Percentiles rank a stretch among this genome's conserved stretches.
These are phyloP conservation scores for Metschnikowia continentalis DNA, from an alignment of 805 yeast genomes.

Conservation along the genomic window DNA sequence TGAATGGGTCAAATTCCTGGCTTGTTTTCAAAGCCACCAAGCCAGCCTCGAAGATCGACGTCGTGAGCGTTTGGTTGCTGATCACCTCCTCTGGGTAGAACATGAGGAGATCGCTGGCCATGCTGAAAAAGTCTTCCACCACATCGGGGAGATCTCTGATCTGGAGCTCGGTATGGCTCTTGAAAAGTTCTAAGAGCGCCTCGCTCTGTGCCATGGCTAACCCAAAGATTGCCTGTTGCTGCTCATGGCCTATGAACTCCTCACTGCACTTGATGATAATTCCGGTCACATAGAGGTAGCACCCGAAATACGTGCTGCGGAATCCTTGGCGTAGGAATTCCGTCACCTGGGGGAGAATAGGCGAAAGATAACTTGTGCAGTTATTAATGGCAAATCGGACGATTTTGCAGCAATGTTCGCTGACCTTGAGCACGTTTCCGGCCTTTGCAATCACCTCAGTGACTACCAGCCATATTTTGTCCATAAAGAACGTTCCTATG, in stretches of 20 bases:
- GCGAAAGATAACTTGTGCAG: slow-evolving; percentile 51
- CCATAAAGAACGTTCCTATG: slow-evolving; percentile 48
- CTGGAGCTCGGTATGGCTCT: slow-evolving; percentile 20
- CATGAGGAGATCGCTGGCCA: slow-evolving; percentile 74
- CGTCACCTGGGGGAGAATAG: slow-evolving; percentile 62
- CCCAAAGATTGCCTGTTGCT: slow-evolving; percentile 62
- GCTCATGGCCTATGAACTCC: slow-evolving; percentile 61
- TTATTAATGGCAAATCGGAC: slow-evolving; percentile 62
- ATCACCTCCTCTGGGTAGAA: slow-evolving; percentile 60
- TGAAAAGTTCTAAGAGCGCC: slow-evolving; percentile 47
- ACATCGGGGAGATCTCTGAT: slow-evolving; percentile 55
- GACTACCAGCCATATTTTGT: slow-evolving; percentile 56
- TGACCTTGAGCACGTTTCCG: slow-evolving; percentile 58
- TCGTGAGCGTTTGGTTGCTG: slow-evolving; percentile 41
- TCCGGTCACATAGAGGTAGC: slow-evolving; percentile 89
- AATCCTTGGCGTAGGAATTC: slow-evolving; percentile 68
- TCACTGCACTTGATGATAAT: slow-evolving; percentile 49
- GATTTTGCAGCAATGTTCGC: slow-evolving; percentile 72
- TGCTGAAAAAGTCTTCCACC: slow-evolving; percentile 81
- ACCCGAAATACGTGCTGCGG: slow-evolving; percentile 64
- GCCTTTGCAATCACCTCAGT: slow-evolving; percentile 45
- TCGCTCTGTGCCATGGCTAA: slow-evolving; percentile 66
- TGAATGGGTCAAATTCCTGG: slow-evolving; percentile 68
- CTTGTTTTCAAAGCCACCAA: slow-evolving; percentile 46
- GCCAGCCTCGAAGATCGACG: slow-evolving; percentile 55